Evolutionary conservation across 2,329 filamentous ascomycete species (phyloP), one percentile per base, ranked within the genome.

Genomic region (Venturia carpophila): DNA sequence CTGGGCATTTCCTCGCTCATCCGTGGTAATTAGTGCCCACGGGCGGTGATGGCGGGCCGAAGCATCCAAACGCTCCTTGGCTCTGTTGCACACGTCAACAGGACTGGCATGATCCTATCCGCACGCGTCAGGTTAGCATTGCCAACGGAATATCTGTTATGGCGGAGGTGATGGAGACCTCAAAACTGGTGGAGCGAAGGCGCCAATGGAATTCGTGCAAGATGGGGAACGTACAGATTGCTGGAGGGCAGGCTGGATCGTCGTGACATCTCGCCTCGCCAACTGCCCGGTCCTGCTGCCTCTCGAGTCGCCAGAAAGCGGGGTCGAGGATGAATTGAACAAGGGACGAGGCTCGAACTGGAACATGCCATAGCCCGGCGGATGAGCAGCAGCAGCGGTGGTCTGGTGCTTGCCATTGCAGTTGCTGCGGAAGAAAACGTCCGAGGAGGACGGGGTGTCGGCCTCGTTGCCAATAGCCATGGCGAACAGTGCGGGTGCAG

Each of bases 31-130:
- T 19, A 61, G 17, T 5, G 60, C 60, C 39, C 37, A 61, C n/a
- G 60, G 42, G 2, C 42, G 37, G 15, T 45, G 39, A 45, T 61
- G 21, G 60, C 60, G 60, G 60, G 60, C 60, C 60, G 60, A 61
- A 61, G 60, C 60, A 39, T 61, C 42, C 39, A 61, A 61, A 61
- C 37, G 60, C 37, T 61, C 60, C 21, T 61, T 45, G 27, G 42
- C 60, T 45, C 42, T 45, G 60, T 27, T 30, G 10, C 60, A 42
- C 30, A 42, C 60, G 27, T 61, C 60, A 21, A 61, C 6, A 9
- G 37, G 60, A 27, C 60, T 34, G 24, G 60, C 27, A 34, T 15
- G 17, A 21, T 24, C 30, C 52, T 58, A 58, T 34, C 10, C 19
- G 24, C 6, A 21, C 52, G 6, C 30, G 37, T 37, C 5, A 58